Conservation (phyloP, 495 filamentous ascomycete species). For the Cercophora newfieldiana region DNA sequence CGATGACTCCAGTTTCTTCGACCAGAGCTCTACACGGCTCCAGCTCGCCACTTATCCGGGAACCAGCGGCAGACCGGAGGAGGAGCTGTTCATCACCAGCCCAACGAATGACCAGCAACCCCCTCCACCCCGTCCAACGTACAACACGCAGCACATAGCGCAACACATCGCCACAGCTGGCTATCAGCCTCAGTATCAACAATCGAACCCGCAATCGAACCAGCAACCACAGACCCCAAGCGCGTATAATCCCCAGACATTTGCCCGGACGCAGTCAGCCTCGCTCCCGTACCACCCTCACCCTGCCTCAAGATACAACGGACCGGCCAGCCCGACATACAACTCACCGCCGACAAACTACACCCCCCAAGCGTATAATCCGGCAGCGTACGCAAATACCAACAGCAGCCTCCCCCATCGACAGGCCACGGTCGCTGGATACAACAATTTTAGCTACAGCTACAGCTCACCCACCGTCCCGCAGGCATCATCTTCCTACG, state of each 20-base stretch:
- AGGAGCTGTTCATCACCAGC: conserved; percentile 52
- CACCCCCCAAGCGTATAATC: conserved; percentile 50
- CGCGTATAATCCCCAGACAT: conserved; percentile 83
- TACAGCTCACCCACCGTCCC: conserved; percentile 41
- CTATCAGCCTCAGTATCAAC: conserved; percentile 62
- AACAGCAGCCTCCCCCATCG: conserved; percentile 41
- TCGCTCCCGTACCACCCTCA: conserved; percentile 47
- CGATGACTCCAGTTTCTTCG: conserved; percentile 63
- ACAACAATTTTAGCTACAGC: conserved; percentile 42
- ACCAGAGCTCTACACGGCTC: conserved; percentile 34
- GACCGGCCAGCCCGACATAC: conserved; percentile 36
- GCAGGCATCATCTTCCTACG: conserved; percentile 36
- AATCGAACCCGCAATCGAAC: conserved; percentile 26
- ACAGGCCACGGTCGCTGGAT: conserved; percentile 45
- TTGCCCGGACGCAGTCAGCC: conserved; percentile 62
- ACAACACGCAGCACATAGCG: conserved; percentile 50
- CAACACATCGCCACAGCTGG: conserved; percentile 54
- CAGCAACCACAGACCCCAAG: conserved; percentile 54
- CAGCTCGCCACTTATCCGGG: conserved; percentile 22
- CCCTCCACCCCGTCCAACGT: conserved; percentile 41
- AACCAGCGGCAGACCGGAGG: conserved; percentile 36
- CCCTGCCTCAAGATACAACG: conserved; percentile 34
- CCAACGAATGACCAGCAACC: conserved; percentile 35
- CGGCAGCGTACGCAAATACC: conserved; percentile 49
- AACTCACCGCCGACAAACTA: conserved; percentile 35